Conservation (phyloP, 257 asterid genomes). For the Nicotiana attenuata region DNA sequence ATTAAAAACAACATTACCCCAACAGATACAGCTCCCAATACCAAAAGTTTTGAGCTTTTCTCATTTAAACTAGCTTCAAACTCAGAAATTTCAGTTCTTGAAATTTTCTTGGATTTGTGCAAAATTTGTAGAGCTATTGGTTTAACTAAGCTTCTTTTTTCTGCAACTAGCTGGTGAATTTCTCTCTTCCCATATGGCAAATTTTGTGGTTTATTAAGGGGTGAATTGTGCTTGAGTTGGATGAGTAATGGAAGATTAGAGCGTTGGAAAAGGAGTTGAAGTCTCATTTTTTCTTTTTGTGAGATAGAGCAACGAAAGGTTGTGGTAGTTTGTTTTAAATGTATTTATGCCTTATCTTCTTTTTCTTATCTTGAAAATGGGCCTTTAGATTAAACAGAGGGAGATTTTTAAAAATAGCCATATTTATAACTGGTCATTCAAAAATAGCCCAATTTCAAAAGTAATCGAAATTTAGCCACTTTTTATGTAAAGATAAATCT, state of each 20-base stretch:
- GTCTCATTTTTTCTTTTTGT: slow-evolving; percentile 14
- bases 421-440: too few relatives aligned
- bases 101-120: not conserved
- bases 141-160: not conserved
- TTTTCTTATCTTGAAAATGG: not conserved
- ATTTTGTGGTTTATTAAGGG: slow-evolving; percentile 9
- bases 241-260: slow-evolving; percentile 17
- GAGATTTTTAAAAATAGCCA: too few relatives aligned
- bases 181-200: not conserved
- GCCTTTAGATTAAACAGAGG: not conserved
- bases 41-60: slow-evolving; percentile 32
- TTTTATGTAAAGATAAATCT: too few relatives aligned
- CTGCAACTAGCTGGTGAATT: not conserved
- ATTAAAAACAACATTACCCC: slow-evolving; percentile 52
- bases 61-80: slow-evolving; percentile 9
- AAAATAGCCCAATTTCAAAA: too few relatives aligned
- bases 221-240: slow-evolving; percentile 24
- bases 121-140: not conserved
- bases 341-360: not conserved
- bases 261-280: slow-evolving; percentile 28
- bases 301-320: not conserved
- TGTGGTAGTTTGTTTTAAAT: not conserved
- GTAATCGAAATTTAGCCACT: too few relatives aligned
- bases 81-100: not conserved
- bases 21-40: slow-evolving; percentile 44